Evolutionary conservation across 2,329 filamentous ascomycete genomes (phyloP), one percentile per base, ranked within the genome.

Genomic region (Verticillium nonalfalfae): DNA sequence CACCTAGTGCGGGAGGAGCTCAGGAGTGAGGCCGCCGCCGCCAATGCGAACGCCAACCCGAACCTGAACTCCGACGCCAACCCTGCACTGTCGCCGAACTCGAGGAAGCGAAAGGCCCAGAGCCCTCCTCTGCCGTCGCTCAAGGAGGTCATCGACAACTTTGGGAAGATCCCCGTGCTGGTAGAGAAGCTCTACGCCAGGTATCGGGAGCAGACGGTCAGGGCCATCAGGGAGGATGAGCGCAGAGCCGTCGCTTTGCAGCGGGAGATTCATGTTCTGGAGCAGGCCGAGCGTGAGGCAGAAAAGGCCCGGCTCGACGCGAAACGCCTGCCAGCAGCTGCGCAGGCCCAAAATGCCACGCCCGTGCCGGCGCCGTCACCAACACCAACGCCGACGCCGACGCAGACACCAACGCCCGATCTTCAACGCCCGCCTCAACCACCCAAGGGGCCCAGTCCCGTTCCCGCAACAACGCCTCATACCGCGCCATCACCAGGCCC

Each of bases 191-290:
- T 97, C 1, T 96, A 95, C 71, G 81, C 84, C 13, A 82, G 85
- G 64, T 97, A 96, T 72, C 84, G 87, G 65, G 85, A 89, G 56
- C 79, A 88, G 54, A 79, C 89, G 57, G 82, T 92, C n/a, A 78
- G 79, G 61, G 83, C 89, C 68, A 90, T 97, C 62, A 81, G 84
- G 62, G 85, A 90, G 60, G 89, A 95, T 64, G 93, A 97, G 77
- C 81, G 80, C 62, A 81, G 79, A 59, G 90, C 89, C 70, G 81
- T 83, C 33, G 76, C 76, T 18, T 75, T 94, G 54, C 83, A 87
- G 72, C 80, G 79, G 62, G 89, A 97, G 66, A 85, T 96, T 58
- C 77, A 80, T 45, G 81, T 87, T 62, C 81, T 95, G 57, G 85
- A 93, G 71, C 80, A 81, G 59, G 73, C 66, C 21, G 74, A 75